Evolutionary conservation across 306 rosid species (phyloP).

Genomic region (Acacia acuminata): DNA sequence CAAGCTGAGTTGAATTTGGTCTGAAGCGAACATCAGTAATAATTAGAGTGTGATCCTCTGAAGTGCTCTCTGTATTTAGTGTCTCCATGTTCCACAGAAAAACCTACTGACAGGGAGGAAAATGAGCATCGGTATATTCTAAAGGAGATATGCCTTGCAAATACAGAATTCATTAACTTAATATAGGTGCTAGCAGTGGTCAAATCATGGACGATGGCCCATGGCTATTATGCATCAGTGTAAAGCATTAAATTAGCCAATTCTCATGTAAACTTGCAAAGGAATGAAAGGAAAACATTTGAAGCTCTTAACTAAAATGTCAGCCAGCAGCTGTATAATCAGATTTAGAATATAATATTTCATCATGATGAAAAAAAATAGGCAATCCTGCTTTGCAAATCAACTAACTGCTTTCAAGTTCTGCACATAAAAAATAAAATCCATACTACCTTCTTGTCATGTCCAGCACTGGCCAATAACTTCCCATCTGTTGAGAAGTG

Average conservation of each 20-base stretch:
- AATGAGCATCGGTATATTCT: conserved; percentile 36
- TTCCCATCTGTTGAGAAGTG: conserved; percentile 98
- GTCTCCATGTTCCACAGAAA: conserved; percentile 93
- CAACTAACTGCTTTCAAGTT: background rate
- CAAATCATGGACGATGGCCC: conserved; percentile 12
- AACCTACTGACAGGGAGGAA: conserved; percentile 60
- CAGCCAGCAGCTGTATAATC: conserved; percentile 19
- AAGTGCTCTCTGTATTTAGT: conserved; percentile 69
- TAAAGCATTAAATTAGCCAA: conserved; percentile 12
- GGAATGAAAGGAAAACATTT: conserved; percentile 2
- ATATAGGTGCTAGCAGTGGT: conserved; percentile 22
- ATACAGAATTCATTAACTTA: background rate
- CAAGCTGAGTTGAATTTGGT: conserved; percentile 91
- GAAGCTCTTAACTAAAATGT: conserved; percentile 17
- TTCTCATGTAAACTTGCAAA: conserved; percentile 1
- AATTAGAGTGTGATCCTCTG: conserved; percentile 67
- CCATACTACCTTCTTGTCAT: conserved; percentile 90
- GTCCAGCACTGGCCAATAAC: conserved; percentile 93
- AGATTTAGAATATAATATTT: conserved; percentile 2
- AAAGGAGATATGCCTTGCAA: conserved; percentile 9
- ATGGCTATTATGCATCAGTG: background rate
- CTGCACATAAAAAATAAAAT: conserved; percentile 25
- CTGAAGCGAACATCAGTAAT: conserved; percentile 93
- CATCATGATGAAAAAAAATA: background rate
- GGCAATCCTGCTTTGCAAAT: conserved; percentile 8